Percentiles rank a stretch among this genome's conserved stretches.
phyloP scores from a whole-genome alignment of 192 early-diverging fungal genomes.

The Glomus cerebriforme region DNA sequence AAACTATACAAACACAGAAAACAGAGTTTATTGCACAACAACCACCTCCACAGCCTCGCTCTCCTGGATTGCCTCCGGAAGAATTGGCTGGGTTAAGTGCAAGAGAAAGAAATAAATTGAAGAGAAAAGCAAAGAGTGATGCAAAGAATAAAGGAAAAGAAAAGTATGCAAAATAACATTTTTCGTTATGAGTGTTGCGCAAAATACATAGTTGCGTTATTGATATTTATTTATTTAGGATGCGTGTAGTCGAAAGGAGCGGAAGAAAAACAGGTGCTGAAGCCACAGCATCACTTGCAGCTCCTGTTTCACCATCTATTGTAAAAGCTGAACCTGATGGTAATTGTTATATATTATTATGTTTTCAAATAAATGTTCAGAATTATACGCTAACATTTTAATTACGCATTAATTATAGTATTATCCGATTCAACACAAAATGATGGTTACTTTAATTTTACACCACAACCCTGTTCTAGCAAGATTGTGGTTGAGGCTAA shows the following conservation, averaged over 20 bases:
- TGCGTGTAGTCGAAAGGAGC: constrained; percentile 50
- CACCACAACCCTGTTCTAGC: constrained; percentile 59
- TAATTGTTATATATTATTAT: background rate
- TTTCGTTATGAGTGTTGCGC: background rate
- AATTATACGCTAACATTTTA: background rate
- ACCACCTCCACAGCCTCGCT: constrained; percentile 35
- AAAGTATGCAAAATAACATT: constrained; percentile 55
- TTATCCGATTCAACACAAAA: constrained; percentile 43
- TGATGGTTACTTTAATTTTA: constrained; percentile 55
- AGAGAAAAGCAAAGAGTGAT: constrained; percentile 83
- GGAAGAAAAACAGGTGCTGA: constrained; percentile 32
- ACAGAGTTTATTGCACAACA: constrained; percentile 34
- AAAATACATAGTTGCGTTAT: background rate
- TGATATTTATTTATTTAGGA: constrained; percentile 34
- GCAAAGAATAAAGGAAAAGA: constrained; percentile 73
- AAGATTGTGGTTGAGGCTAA: constrained; percentile 75
- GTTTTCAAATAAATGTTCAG: background rate
- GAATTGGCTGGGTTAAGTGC: constrained; percentile 84
- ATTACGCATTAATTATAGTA: background rate
- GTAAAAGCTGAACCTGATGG: constrained; percentile 32
- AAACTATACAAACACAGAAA: constrained; percentile 30
- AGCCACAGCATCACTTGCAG: constrained; percentile 32
- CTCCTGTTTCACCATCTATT: constrained; percentile 8
- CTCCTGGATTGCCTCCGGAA: constrained; percentile 38
- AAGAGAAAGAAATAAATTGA: constrained; percentile 84